Evolutionary conservation across 768 basidiomycete species (phyloP).

Genomic region (Termitomyces titanicus): DNA sequence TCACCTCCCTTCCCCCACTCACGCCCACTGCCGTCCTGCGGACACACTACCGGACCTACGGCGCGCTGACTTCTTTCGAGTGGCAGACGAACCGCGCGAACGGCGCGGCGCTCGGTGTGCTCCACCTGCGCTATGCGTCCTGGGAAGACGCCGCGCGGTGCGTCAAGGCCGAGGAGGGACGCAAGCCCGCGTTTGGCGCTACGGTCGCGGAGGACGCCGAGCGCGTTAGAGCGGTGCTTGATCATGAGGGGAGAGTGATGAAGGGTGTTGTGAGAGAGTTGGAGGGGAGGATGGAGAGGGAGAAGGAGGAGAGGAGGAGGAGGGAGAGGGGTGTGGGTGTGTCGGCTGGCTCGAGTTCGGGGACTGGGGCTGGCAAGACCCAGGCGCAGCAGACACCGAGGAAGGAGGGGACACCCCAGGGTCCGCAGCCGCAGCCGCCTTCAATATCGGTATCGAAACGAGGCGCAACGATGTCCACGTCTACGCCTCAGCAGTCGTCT

Average conservation of each 20-base stretch:
- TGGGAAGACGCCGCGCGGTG: conserved; percentile 70
- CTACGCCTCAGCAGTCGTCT: no score
- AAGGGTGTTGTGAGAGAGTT: conserved; percentile 65
- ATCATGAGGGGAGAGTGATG: conserved; percentile 65
- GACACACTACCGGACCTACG: conserved; percentile 60
- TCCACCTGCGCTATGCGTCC: conserved; percentile 62
- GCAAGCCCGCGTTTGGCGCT: conserved; percentile 42
- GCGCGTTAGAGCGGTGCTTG: conserved; percentile 73
- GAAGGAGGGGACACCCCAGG: background rate
- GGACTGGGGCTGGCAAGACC: background rate
- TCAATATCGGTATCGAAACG: background rate
- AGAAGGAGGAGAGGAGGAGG: conserved; percentile 40
- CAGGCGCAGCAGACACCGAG: conserved; percentile 1
- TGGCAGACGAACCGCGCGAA: conserved; percentile 74
- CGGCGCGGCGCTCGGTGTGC: conserved; percentile 82
- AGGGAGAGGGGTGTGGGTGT: conserved; percentile 21
- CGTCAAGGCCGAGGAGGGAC: conserved; percentile 63
- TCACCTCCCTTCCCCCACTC: conserved; percentile 69
- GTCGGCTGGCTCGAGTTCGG: background rate
- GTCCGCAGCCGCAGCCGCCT: background rate
- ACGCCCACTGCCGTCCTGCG: conserved; percentile 64
- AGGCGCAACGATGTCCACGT: background rate
- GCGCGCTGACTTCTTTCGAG: conserved; percentile 63
- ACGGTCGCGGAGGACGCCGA: conserved; percentile 34
- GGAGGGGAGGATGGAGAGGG: conserved; percentile 51